These are phyloP conservation scores for Leccinum longicurvipes DNA, from an alignment of 768 basidiomycete genomes.

Conservation along the genomic window DNA sequence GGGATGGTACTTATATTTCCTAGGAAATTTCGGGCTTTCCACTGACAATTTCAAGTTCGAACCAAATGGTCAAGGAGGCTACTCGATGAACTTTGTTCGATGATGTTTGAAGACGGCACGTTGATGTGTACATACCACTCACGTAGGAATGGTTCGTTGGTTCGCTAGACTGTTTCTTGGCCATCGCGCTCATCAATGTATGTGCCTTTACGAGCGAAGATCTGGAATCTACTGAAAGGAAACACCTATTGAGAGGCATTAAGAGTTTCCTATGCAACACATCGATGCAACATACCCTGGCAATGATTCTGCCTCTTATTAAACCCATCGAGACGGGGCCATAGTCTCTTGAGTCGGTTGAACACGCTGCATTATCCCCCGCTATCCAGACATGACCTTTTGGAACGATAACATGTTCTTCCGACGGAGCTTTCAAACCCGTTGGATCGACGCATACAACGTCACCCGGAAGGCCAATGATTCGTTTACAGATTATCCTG, in stretches of 20 bases:
- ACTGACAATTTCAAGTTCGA: constrained; percentile 98
- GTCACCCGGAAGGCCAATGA: constrained; percentile 90
- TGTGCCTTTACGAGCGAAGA: constrained; percentile 21
- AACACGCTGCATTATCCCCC: constrained; percentile 83
- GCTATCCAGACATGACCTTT: constrained; percentile 86
- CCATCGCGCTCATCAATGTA: constrained; percentile 18
- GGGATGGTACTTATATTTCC: background rate
- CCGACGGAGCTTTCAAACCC: constrained; percentile 56
- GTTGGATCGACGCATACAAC: constrained; percentile 86
- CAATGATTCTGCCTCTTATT: constrained; percentile 63
- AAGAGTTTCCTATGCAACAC: background rate
- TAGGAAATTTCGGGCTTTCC: constrained; percentile 90
- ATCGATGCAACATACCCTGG: constrained; percentile 47
- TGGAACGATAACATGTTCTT: constrained; percentile 76
- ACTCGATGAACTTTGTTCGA: constrained; percentile 81
- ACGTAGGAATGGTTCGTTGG: background rate
- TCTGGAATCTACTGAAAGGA: constrained; percentile 27
- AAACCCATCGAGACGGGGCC: constrained; percentile 86
- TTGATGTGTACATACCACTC: background rate
- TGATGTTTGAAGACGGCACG: constrained; percentile 26
- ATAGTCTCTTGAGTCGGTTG: constrained; percentile 88
- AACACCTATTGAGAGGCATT: constrained; percentile 25
- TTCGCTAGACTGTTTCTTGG: background rate
- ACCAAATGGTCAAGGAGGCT: constrained; percentile 93
- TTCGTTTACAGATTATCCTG: constrained; percentile 78